A percentile compares a stretch with the other conserved stretches of the same genome.
Evolutionary conservation across 1,284 basidiomycete species (phyloP).

Genomic region (Boletus nobilissimus): DNA sequence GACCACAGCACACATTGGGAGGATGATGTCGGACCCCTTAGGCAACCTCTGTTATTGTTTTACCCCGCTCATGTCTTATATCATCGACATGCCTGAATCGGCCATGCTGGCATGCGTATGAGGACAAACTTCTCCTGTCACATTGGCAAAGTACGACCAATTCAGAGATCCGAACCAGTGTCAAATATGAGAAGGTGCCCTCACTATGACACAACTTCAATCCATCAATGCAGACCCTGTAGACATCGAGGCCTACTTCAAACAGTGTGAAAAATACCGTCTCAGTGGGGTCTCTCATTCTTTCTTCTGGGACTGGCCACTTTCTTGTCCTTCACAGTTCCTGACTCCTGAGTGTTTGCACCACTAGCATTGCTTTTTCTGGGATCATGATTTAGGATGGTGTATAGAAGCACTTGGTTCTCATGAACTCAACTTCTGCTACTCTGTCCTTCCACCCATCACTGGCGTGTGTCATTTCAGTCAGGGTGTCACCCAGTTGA

Average conservation of each 20-base stretch:
- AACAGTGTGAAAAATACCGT: neutral
- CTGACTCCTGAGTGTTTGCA: slow-evolving; percentile 7
- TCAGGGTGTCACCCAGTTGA: neutral
- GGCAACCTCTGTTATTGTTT: neutral
- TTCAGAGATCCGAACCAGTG: neutral
- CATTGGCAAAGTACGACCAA: neutral
- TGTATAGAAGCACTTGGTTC: neutral
- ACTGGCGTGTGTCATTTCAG: slow-evolving; percentile 15
- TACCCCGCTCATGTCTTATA: slow-evolving; percentile 12
- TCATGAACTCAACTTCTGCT: slow-evolving; percentile 10
- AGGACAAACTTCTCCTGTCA: slow-evolving; percentile 2
- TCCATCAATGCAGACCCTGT: neutral
- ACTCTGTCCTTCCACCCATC: slow-evolving; percentile 11
- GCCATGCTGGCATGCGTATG: slow-evolving; percentile 6
- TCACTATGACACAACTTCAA: no score
- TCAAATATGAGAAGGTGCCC: no score
- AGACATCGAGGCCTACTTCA: neutral
- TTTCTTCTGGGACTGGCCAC: neutral
- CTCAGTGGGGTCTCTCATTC: neutral
- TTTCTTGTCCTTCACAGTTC: neutral
- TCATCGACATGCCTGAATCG: slow-evolving; percentile 7
- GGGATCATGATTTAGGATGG: slow-evolving; percentile 23
- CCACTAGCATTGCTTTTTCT: neutral
- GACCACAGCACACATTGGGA: no score
- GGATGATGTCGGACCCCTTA: neutral